A percentile compares a stretch with the other conserved stretches of the same genome.
Conservation (phyloP, 805 yeast genomes). For the Nakazawaea ishiwadae region DNA sequence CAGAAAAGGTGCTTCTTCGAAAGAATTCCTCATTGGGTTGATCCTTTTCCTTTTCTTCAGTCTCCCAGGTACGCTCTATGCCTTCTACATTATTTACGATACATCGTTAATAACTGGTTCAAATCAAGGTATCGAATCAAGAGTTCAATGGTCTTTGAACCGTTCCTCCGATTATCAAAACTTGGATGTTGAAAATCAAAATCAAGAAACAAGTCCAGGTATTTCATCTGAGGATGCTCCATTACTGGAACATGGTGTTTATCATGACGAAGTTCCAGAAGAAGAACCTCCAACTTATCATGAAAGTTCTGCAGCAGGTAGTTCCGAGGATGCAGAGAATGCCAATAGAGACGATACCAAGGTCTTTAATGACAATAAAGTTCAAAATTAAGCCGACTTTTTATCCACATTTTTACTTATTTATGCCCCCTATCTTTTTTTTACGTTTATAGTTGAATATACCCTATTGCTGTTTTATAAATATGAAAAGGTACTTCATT, state of each 20-base stretch:
- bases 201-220: no score
- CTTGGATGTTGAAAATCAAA: conserved; percentile 1
- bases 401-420: background rate
- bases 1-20: conserved; percentile 56
- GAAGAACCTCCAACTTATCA: conserved; percentile 2
- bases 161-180: conserved; percentile 9
- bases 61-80: conserved; percentile 46
- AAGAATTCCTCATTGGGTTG: conserved; percentile 42
- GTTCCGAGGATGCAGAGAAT: conserved; percentile 15
- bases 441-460: no score
- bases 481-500: no score
- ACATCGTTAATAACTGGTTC: conserved; percentile 23
- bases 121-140: conserved; percentile 15
- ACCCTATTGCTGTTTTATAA: no score
- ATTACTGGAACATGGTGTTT: conserved; percentile 5
- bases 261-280: conserved; percentile 12
- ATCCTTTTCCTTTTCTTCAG: conserved; percentile 42
- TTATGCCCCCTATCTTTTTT: no score
- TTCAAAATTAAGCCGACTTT: conserved; percentile 13
- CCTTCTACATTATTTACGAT: conserved; percentile 39
- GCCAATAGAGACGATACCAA: conserved; percentile 12
- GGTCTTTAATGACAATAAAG: conserved; percentile 21
- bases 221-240: background rate
- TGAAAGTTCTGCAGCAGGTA: conserved; percentile 16
- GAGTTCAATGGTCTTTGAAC: conserved; percentile 9